Evolutionary conservation across 2,329 filamentous ascomycete species (phyloP), one percentile per base, ranked within the genome.

Genomic region (Berkeleyomyces basicola): DNA sequence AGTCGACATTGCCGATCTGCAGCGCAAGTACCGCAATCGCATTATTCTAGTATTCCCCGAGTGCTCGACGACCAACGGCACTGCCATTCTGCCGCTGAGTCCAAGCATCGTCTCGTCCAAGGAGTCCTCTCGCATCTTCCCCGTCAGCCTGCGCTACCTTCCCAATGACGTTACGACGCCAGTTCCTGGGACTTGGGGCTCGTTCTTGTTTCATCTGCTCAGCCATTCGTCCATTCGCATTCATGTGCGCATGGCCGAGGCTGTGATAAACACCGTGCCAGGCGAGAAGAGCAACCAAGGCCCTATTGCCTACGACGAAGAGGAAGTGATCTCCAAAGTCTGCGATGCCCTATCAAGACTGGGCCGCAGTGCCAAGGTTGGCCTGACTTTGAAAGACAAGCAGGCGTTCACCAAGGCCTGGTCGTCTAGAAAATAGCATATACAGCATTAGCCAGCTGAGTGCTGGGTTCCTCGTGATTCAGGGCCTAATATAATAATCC

Each of bases 51-150:
- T 96, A 1, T 96, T 97, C 72, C 92, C 93, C 10, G 93, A 99
- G 75, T 92, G 87, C 73, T 93, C 87, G 3, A 95, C 93, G 0
- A 96, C 90, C 53, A 99, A 99, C 70, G 92, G 92, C 66, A 86
- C 88, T 67, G 93, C 87, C 3, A 91, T 97, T 66, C 75, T 99
- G 10, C 88, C 90, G 1, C 82, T 96, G 62, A 89, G 87, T 65
- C 89, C 87, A 0, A 86, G 84, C 59, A 78, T 99, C 1, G 76
- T 93, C 2, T 80, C 83, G 14, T 82, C 82, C 0, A 82, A 85
- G 0, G 72, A 82, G 4, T 77, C 80, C 61, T 85, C 85, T 7
- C 87, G 85, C 70, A 89, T 99, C 67, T 97, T 95, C 75, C 91
- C 93, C 1, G 81, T 99, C 65, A 95, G 87, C 72, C 77, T 99